Conservation (phyloP, 108 stramenopile species). For the Nitzschia sp. region DNA sequence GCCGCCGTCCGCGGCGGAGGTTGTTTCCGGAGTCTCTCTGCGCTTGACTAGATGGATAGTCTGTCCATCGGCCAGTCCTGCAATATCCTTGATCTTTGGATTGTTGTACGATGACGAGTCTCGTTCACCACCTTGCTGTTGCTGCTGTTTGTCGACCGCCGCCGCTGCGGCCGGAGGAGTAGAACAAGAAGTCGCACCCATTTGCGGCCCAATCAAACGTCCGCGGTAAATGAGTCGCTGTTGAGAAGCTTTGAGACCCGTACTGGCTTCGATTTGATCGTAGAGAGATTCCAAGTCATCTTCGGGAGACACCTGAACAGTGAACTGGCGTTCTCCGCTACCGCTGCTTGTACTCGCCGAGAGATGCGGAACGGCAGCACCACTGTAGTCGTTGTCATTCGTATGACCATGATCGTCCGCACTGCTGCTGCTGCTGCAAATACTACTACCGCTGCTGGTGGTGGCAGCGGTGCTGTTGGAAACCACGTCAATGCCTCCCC, state of each 20-base stretch:
- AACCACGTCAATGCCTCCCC: conserved; percentile 14
- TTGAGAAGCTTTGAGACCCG: conserved; percentile 71
- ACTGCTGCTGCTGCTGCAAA: not conserved
- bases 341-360: no score
- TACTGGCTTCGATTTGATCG: conserved; percentile 54
- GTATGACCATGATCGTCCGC: no score
- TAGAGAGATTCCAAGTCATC: conserved; percentile 51
- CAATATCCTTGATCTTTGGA: conserved; percentile 67
- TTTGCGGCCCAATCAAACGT: conserved; percentile 47
- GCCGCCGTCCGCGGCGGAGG: not conserved
- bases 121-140: not conserved
- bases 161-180: conserved; percentile 5
- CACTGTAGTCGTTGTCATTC: no score
- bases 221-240: conserved; percentile 87
- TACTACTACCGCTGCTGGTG: no score
- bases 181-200: not conserved
- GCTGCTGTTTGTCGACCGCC: not conserved
- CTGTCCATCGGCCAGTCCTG: conserved; percentile 76
- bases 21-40: conserved; percentile 12
- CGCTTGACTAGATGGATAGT: conserved; percentile 86
- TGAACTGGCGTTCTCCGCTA: conserved; percentile 44
- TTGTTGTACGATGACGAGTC: not conserved
- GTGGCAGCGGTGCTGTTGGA: not conserved
- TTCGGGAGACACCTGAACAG: conserved; percentile 60
- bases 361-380: no score